These are phyloP conservation scores for Fusarium sp. DNA, from an alignment of 2,329 filamentous ascomycete genomes.

Conservation along the genomic window DNA sequence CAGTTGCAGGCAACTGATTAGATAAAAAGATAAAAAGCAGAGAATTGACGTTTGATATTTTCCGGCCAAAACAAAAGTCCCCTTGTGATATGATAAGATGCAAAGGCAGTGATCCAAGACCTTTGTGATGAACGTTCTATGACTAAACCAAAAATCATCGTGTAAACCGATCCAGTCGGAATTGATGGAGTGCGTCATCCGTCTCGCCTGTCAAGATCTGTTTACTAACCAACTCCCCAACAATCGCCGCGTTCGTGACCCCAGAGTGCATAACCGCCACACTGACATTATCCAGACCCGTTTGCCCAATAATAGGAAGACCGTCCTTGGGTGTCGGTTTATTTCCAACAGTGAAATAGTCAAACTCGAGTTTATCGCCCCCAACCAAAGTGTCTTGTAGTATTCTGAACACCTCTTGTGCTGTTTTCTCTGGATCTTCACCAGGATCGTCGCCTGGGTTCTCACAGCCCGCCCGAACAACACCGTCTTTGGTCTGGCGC, in stretches of 20 bases:
- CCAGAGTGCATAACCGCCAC: conserved; percentile 36
- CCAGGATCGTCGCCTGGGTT: conserved; percentile 29
- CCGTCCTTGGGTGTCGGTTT: conserved; percentile 23
- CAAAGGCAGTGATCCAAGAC: background rate
- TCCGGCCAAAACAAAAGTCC: background rate
- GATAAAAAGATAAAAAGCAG: background rate
- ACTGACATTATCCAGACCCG: conserved; percentile 16
- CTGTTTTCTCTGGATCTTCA: conserved; percentile 15
- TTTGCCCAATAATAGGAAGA: conserved; percentile 27
- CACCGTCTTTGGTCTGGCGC: conserved; percentile 22
- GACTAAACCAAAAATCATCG: background rate
- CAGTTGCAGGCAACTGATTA: background rate
- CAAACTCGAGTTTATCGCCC: conserved; percentile 4
- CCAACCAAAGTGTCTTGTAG: conserved; percentile 4
- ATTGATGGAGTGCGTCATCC: background rate
- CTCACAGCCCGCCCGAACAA: conserved; percentile 21
- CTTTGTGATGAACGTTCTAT: background rate
- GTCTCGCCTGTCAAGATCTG: background rate
- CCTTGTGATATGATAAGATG: fast-evolving
- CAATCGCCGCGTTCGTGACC: conserved; percentile 30
- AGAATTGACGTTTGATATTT: background rate
- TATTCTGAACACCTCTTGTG: conserved; percentile 3
- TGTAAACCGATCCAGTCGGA: background rate
- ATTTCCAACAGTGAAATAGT: conserved; percentile 16
- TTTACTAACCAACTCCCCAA: conserved; percentile 26